These are phyloP conservation scores for Cladophialophora bantiana DNA, from an alignment of 2,329 filamentous ascomycete species.

Conservation along the genomic window DNA sequence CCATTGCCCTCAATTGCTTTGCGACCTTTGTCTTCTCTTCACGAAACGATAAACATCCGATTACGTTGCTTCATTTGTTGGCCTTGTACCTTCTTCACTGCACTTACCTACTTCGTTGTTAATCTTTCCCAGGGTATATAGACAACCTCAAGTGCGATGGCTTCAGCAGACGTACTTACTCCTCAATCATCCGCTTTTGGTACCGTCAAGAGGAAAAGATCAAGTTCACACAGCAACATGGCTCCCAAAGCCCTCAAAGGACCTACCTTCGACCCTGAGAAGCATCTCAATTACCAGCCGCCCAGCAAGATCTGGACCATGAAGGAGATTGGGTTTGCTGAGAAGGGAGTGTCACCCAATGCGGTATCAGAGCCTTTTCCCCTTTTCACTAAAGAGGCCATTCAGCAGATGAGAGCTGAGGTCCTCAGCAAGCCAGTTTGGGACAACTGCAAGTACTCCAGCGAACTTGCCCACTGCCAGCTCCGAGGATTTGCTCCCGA, in stretches of 20 bases:
- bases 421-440: slow-evolving; percentile 63
- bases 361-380: slow-evolving; percentile 69
- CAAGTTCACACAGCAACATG: slow-evolving; percentile 25
- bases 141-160: slow-evolving; percentile 26
- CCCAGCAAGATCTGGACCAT: slow-evolving; percentile 63
- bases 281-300: slow-evolving; percentile 61
- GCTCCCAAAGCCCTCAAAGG: slow-evolving; percentile 38
- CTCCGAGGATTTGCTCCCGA: slow-evolving; percentile 61
- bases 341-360: slow-evolving; percentile 64
- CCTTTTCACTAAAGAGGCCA: slow-evolving; percentile 66
- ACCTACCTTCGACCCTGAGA: slow-evolving; percentile 57
- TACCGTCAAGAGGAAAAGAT: slow-evolving; percentile 27
- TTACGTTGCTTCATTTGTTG: slow-evolving; percentile 3
- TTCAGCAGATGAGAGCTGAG: slow-evolving; percentile 66
- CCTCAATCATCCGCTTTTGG: slow-evolving; percentile 19
- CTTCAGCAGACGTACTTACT: slow-evolving; percentile 32
- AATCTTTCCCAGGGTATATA: slow-evolving; percentile 10
- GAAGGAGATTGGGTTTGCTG: slow-evolving; percentile 64
- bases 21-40: slow-evolving; percentile 2
- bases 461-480: slow-evolving; percentile 61
- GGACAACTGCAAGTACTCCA: slow-evolving; percentile 62
- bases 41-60: background rate
- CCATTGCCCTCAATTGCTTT: background rate
- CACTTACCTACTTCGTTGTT: slow-evolving; percentile 1
- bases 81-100: background rate